A percentile compares a stretch with the other conserved stretches of the same genome.
These are phyloP conservation scores for Skeletonema tropicum DNA, from an alignment of 108 stramenopile species.

Conservation along the genomic window DNA sequence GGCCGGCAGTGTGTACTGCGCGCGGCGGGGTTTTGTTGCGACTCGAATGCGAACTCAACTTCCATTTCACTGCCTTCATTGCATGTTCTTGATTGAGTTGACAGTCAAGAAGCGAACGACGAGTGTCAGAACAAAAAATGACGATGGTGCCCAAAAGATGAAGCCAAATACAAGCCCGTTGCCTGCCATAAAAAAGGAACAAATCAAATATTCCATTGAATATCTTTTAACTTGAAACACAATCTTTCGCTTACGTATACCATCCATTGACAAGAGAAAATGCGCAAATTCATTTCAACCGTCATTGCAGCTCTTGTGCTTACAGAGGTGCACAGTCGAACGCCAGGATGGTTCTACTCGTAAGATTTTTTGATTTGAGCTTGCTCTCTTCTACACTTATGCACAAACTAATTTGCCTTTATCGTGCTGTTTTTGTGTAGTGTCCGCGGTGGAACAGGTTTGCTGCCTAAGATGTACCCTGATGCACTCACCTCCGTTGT, in stretches of 20 bases:
- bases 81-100: too few relatives aligned
- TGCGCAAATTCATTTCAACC: not conserved
- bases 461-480: constrained; percentile 7
- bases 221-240: not conserved
- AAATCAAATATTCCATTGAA: not conserved
- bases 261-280: not conserved
- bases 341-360: constrained; percentile 2
- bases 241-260: not conserved
- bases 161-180: not conserved
- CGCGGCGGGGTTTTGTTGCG: too few relatives aligned
- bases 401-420: not conserved
- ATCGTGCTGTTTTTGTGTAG: not conserved
- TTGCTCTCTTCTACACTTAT: not conserved
- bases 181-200: not conserved
- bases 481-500: constrained; percentile 29
- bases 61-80: too few relatives aligned
- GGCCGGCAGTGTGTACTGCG: too few relatives aligned
- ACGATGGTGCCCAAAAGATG: not conserved
- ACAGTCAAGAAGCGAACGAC: too few relatives aligned
- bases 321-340: not conserved
- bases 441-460: constrained; percentile 8
- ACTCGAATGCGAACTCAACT: too few relatives aligned
- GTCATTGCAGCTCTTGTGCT: not conserved
- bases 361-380: not conserved
- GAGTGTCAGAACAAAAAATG: not conserved